Base-by-base conservation (phyloP, 2,329 filamentous ascomycete species). In the Penicillium sp. region DNA sequence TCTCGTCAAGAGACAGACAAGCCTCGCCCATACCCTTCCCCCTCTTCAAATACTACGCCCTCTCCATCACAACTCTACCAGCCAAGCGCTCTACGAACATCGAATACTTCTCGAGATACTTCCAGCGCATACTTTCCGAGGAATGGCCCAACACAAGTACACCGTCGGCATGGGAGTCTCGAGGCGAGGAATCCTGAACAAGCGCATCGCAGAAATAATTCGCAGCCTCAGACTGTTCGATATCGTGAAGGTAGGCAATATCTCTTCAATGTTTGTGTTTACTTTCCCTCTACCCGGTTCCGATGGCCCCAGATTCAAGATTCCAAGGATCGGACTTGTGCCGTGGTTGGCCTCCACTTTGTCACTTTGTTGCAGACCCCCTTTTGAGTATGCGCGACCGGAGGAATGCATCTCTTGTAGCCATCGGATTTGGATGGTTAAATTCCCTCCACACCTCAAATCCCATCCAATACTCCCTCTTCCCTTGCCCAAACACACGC, bases 1-100 rank as follows among this genome's bases (percentile, higher is more conserved):
- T 55, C 61, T 43, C 58, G 55, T 54, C 56, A 43, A 31, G 57
- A 55, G 4, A 33, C 34, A 54, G 59, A 55, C 39, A 59, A 60
- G 51, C 52, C 42, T 37, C 57, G 54, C 24, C 41, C 45, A 24
- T 57, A 56, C 48, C 41, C 46, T 22, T 48, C 50, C 6, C 31
- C 52, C 28, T 31, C 54, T 31, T 49, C 53, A 13, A 45, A 56
- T 28, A 29, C 38, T 0, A 42, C 48, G 1, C 9, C 34, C 19
- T 47, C 48, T 19, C 31, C 48, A 5, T 47, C 48, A 4, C 48
- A 47, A 12, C 39, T 54, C 24, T 54, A 49, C 43, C 48, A 54
- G 5, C 24, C 55, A 7, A 40, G 47, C 21, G 22, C 43, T 28
- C 48, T 55, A 12, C 56, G 52, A 22, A 49, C 49, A 3, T 51